phyloP scores from a whole-genome alignment of 2,329 filamentous ascomycete genomes.

The Aspergillus fischeri region DNA sequence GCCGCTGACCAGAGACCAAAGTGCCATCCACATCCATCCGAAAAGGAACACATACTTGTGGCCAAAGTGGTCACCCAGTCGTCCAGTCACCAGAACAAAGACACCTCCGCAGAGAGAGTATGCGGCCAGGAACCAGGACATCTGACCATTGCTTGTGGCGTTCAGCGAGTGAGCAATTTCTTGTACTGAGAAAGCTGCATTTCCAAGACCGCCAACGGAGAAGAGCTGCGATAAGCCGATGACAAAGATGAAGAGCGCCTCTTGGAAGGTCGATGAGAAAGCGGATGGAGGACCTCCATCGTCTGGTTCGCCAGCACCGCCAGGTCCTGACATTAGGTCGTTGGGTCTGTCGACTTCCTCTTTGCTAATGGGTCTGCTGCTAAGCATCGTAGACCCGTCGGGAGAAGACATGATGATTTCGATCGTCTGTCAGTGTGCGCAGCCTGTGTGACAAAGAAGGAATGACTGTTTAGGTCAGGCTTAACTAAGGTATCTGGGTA shows the following conservation, averaged over 20 bases:
- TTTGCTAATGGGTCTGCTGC: not conserved
- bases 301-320: not conserved
- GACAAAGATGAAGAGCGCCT: constrained; percentile 37
- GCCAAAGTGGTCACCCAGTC: constrained; percentile 49
- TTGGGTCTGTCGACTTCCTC: not conserved
- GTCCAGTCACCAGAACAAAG: constrained; percentile 48
- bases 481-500: not conserved
- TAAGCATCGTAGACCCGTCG: not conserved
- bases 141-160: constrained; percentile 38
- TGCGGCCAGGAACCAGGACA: constrained; percentile 48
- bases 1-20: constrained; percentile 47
- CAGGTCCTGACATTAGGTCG: not conserved
- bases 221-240: constrained; percentile 47
- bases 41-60: constrained; percentile 48
- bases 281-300: not conserved
- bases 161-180: constrained; percentile 7
- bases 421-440: not conserved
- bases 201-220: constrained; percentile 32
- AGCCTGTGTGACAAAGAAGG: not conserved
- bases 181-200: constrained; percentile 39
- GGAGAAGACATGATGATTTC: not conserved
- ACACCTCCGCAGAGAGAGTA: constrained; percentile 49
- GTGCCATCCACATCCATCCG: constrained; percentile 48
- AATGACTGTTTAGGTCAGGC: not conserved
- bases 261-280: constrained; percentile 10